Conservation (phyloP, 352 stramenopile species). For the Phytophthora gonapodyides region DNA sequence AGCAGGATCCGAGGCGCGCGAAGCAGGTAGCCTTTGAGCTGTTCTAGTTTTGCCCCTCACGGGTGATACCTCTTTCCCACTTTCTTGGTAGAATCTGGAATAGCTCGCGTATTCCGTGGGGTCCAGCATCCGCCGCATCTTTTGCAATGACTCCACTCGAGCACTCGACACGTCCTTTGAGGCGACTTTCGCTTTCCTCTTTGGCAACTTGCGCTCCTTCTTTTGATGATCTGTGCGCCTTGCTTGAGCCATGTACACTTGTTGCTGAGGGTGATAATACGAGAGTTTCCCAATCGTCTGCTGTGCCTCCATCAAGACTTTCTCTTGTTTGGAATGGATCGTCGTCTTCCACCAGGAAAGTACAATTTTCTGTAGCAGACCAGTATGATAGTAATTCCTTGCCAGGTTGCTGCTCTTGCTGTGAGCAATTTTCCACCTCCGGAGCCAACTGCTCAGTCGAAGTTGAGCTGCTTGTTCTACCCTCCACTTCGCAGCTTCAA, state of each 20-base stretch:
- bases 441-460: slow-evolving; percentile 25
- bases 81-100: slow-evolving; percentile 19
- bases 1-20: too few relatives aligned
- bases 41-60: neutral
- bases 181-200: slow-evolving; percentile 8
- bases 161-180: slow-evolving; percentile 6
- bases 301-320: slow-evolving; percentile 45
- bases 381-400: slow-evolving; percentile 14
- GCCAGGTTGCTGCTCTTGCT: slow-evolving; percentile 15
- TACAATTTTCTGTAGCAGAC: slow-evolving; percentile 29
- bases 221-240: slow-evolving; percentile 3
- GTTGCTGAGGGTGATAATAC: slow-evolving; percentile 43
- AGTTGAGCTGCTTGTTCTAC: slow-evolving; percentile 10
- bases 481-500: slow-evolving; percentile 14
- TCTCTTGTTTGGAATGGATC: slow-evolving; percentile 58
- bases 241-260: slow-evolving; percentile 16
- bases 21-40: neutral
- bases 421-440: slow-evolving; percentile 16
- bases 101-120: slow-evolving; percentile 33
- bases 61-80: neutral
- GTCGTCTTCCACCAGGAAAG: slow-evolving; percentile 49
- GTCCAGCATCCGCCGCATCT: slow-evolving; percentile 33
- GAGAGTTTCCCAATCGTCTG: slow-evolving; percentile 41
- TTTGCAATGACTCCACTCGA: slow-evolving; percentile 18
- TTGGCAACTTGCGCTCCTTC: slow-evolving; percentile 8